Percentiles rank a stretch among this genome's conserved stretches.
phyloP scores from a whole-genome alignment of 2,329 filamentous ascomycete genomes.

The Penicillium glabrum region DNA sequence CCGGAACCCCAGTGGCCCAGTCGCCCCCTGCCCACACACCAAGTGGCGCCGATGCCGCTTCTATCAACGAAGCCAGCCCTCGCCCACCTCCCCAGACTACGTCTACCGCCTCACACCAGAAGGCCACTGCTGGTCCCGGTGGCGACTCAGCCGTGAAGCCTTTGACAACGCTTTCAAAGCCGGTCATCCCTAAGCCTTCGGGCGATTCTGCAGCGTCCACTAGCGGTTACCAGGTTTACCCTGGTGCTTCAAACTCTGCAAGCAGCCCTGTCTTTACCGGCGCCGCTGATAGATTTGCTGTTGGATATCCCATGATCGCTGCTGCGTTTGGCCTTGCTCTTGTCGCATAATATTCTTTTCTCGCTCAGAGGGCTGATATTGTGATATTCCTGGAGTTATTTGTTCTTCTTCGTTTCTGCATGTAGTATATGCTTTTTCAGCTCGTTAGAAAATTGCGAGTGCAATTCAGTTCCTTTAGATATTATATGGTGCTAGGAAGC shows the following conservation, averaged over 20 bases:
- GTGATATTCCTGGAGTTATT: background rate
- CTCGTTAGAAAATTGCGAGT: background rate
- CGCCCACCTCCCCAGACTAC: background rate
- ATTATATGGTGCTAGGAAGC: background rate
- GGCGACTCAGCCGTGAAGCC: background rate
- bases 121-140: background rate
- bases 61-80: background rate
- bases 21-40: background rate
- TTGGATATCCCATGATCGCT: constrained; percentile 14
- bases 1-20: background rate
- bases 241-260: constrained; percentile 11
- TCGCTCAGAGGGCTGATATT: background rate
- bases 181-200: constrained; percentile 3
- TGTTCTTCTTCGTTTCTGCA: background rate
- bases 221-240: background rate
- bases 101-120: background rate
- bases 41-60: background rate
- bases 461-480: background rate
- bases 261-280: constrained; percentile 25
- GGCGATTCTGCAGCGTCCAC: background rate
- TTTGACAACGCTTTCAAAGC: background rate
- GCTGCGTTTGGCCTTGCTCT: constrained; percentile 17
- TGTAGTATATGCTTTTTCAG: background rate
- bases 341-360: background rate
- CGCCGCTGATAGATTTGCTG: constrained; percentile 18